Conservation (phyloP, 352 stramenopile genomes). For the Globisporangium megalacanthum region DNA sequence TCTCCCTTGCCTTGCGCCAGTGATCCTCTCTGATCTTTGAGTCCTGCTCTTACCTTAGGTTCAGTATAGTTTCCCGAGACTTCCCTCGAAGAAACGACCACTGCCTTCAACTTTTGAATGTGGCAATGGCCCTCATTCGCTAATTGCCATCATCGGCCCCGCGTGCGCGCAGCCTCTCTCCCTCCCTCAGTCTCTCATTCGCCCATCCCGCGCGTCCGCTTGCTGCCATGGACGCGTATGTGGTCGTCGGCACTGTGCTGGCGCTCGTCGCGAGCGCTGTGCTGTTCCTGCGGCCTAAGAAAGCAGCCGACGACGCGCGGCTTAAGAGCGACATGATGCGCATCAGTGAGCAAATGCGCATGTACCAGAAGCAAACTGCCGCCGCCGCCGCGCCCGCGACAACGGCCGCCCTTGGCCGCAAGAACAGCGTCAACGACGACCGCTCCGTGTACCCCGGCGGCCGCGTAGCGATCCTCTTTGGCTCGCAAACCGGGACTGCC, state of each 20-base stretch:
- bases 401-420: neutral
- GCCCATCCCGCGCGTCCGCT: neutral
- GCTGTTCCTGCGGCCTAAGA: constrained; percentile 50
- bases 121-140: too few relatives aligned
- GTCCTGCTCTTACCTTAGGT: too few relatives aligned
- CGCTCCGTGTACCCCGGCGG: constrained; percentile 45
- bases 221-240: constrained; percentile 46
- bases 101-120: too few relatives aligned
- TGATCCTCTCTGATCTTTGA: too few relatives aligned
- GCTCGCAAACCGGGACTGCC: constrained; percentile 96
- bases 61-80: too few relatives aligned
- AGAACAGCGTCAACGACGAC: constrained; percentile 26
- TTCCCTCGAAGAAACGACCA: too few relatives aligned
- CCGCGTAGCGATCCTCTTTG: constrained; percentile 92
- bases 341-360: constrained; percentile 76
- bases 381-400: neutral
- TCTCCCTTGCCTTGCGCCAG: too few relatives aligned
- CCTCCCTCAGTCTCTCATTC: too few relatives aligned
- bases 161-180: neutral
- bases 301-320: constrained; percentile 59
- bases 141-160: too few relatives aligned
- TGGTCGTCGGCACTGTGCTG: constrained; percentile 61
- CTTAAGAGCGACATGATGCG: constrained; percentile 62
- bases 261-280: constrained; percentile 57
- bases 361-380: constrained; percentile 55